A percentile compares a stretch with the other conserved stretches of the same genome.
Conservation (phyloP, 352 stramenopile genomes). For the Blastocystis sp. region DNA sequence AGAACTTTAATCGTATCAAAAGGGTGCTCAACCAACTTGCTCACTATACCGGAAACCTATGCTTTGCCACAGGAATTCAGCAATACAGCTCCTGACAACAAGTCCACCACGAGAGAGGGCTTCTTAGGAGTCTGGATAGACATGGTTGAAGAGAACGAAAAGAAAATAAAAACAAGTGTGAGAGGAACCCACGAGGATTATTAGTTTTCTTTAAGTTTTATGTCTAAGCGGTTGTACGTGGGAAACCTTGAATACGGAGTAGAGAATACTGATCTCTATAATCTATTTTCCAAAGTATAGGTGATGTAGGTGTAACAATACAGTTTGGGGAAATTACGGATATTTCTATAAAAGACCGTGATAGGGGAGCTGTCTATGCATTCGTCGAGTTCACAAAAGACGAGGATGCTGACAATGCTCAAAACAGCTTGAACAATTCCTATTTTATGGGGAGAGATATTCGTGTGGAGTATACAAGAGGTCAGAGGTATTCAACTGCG, state of each 20-base stretch:
- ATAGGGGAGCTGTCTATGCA: not conserved
- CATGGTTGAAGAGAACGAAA: not conserved
- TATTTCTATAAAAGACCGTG: constrained; percentile 1
- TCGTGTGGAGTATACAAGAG: constrained; percentile 12
- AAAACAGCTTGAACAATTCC: not conserved
- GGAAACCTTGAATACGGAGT: constrained; percentile 12
- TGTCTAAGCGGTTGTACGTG: not conserved
- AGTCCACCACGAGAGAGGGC: not conserved
- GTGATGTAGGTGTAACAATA: not conserved
- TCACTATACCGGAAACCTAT: constrained; percentile 1
- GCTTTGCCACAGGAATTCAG: not conserved
- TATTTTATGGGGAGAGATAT: constrained; percentile 37
- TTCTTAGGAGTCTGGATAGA: not conserved
- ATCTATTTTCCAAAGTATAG: not conserved
- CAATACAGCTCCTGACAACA: not conserved
- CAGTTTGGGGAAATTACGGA: constrained; percentile 19
- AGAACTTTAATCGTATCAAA: constrained; percentile 63
- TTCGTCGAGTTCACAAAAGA: constrained; percentile 31
- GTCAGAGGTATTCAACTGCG: not conserved
- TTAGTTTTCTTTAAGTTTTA: not conserved
- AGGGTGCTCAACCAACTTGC: constrained; percentile 30
- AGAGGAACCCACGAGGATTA: not conserved
- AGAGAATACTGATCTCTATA: not conserved
- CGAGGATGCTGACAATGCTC: constrained; percentile 16
- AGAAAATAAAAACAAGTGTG: not conserved